These are phyloP conservation scores for Diplodia mutila DNA, from an alignment of 2,329 filamentous ascomycete genomes.

Conservation along the genomic window DNA sequence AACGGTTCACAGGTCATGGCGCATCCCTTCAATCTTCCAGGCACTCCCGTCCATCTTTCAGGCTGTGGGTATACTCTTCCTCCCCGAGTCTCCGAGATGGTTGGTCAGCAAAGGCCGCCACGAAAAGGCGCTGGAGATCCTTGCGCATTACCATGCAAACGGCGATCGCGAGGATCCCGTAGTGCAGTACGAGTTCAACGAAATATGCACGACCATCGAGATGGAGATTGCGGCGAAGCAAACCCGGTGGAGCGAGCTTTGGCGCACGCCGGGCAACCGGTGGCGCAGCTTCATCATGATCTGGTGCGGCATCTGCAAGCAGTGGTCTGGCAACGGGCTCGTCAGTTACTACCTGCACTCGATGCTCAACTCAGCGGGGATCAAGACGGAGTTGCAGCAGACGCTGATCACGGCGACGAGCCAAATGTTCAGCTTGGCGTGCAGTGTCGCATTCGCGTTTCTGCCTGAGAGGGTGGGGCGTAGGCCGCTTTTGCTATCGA, in stretches of 20 bases:
- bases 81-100: conserved; percentile 70
- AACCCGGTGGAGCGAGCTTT: conserved; percentile 15
- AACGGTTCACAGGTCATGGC: conserved; percentile 32
- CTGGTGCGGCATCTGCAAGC: conserved; percentile 59
- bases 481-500: conserved; percentile 40
- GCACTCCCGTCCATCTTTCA: conserved; percentile 40
- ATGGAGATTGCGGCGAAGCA: conserved; percentile 52
- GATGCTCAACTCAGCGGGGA: conserved; percentile 40
- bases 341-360: conserved; percentile 48
- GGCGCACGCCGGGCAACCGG: conserved; percentile 51
- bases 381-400: conserved; percentile 41
- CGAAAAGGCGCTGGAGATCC: conserved; percentile 64
- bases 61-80: conserved; percentile 39
- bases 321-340: conserved; percentile 61
- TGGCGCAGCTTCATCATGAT: conserved; percentile 58
- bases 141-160: conserved; percentile 67
- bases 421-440: conserved; percentile 65
- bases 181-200: conserved; percentile 68
- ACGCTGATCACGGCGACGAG: conserved; percentile 52
- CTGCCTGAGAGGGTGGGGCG: conserved; percentile 42
- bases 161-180: conserved; percentile 63
- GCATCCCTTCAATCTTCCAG: conserved; percentile 45
- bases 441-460: conserved; percentile 51
- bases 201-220: conserved; percentile 67
- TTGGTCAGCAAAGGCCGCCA: conserved; percentile 66